These are phyloP conservation scores for Amaranthus tricolor DNA, from an alignment of 179 eudicot species.

Conservation along the genomic window DNA sequence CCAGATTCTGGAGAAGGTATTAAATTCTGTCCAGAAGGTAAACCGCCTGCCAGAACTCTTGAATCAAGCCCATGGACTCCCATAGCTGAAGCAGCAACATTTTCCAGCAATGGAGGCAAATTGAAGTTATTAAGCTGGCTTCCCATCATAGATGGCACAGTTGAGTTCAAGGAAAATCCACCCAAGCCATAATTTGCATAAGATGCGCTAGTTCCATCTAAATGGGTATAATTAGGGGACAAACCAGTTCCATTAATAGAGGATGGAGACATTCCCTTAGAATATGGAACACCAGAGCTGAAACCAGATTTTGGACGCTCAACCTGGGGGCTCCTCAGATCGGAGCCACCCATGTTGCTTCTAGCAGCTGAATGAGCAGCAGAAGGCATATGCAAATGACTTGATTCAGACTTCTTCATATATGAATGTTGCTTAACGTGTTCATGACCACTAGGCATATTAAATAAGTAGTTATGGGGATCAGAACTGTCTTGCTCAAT, in stretches of 20 bases:
- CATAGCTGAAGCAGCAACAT: slow-evolving; percentile 77
- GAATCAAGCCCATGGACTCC: slow-evolving; percentile 63
- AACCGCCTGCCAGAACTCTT: slow-evolving; percentile 50
- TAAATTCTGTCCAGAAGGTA: slow-evolving; percentile 45
- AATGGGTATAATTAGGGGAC: slow-evolving; percentile 57
- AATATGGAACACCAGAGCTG: slow-evolving; percentile 48
- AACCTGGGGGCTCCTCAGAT: slow-evolving; percentile 41
- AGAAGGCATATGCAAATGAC: slow-evolving; percentile 42
- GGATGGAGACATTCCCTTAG: slow-evolving; percentile 51
- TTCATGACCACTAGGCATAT: slow-evolving; percentile 50
- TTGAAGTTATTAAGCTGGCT: slow-evolving; percentile 53
- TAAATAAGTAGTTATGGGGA: slow-evolving; percentile 51
- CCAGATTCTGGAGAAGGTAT: slow-evolving; percentile 27
- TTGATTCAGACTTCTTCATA: slow-evolving; percentile 48
- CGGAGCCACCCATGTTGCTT: slow-evolving; percentile 40
- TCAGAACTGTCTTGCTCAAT: slow-evolving; percentile 50
- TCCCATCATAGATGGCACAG: slow-evolving; percentile 60
- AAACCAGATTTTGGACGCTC: slow-evolving; percentile 47
- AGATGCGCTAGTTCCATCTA: slow-evolving; percentile 57
- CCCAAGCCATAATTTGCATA: slow-evolving; percentile 52
- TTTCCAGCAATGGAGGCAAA: slow-evolving; percentile 83
- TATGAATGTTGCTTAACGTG: slow-evolving; percentile 45
- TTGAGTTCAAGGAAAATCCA: slow-evolving; percentile 65
- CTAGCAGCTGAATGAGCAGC: slow-evolving; percentile 35
- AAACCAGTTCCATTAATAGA: slow-evolving; percentile 43